Conservation (phyloP, 2,329 filamentous ascomycete species). For the Aureobasidium mangrovei region DNA sequence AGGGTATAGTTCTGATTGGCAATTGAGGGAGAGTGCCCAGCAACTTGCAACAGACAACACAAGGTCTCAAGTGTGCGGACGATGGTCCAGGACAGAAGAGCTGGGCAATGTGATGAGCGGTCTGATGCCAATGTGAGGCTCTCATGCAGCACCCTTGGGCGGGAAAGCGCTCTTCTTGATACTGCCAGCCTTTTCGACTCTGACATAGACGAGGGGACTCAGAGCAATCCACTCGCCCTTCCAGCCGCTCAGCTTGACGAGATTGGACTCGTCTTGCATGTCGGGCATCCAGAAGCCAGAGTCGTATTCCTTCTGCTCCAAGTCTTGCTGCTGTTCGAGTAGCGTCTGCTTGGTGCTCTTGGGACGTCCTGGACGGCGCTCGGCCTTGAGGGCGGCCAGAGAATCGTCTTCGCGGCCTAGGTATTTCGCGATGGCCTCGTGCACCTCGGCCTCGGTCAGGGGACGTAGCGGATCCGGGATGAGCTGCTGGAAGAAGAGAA, state of each 20-base stretch:
- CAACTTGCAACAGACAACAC: no score
- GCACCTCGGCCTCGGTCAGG: constrained; percentile 49
- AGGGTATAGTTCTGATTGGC: no score
- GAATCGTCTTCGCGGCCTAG: constrained; percentile 62
- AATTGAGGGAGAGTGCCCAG: no score
- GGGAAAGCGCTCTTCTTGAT: constrained; percentile 69
- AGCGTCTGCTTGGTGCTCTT: constrained; percentile 68
- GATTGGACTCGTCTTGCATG: constrained; percentile 56
- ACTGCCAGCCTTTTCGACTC: constrained; percentile 57
- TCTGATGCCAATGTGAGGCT: background rate
- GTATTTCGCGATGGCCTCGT: constrained; percentile 39
- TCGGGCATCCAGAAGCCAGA: constrained; percentile 84
- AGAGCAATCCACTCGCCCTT: constrained; percentile 78
- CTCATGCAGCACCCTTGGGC: constrained; percentile 41
- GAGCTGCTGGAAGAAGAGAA: constrained; percentile 57
- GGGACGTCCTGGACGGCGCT: constrained; percentile 69
- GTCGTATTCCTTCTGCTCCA: constrained; percentile 69
- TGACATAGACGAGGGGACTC: constrained; percentile 65
- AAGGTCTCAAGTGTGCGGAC: no score
- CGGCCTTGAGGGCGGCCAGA: constrained; percentile 54
- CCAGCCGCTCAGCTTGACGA: constrained; percentile 62
- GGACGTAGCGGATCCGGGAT: constrained; percentile 32
- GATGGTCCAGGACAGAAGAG: no score
- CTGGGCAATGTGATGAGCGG: background rate
- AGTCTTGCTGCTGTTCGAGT: constrained; percentile 60